Conservation (phyloP, 2,329 filamentous ascomycete species). For the Curvularia sp. region DNA sequence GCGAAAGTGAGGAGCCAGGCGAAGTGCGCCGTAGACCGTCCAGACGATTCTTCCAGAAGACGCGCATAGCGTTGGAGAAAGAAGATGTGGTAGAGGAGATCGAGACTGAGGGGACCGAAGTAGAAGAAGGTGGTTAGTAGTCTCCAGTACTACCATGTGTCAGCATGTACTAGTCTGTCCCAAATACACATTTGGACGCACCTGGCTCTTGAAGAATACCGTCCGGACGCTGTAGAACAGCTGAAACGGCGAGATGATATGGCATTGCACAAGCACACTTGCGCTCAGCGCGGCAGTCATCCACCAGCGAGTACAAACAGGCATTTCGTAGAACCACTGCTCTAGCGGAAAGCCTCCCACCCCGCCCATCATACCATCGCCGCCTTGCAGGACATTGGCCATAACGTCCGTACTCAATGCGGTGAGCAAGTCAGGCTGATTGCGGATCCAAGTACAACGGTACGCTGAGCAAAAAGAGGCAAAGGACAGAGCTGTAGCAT, state of each 20-base stretch:
- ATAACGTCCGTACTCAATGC: constrained; percentile 35
- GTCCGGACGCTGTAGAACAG: constrained; percentile 95
- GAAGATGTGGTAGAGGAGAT: constrained; percentile 97
- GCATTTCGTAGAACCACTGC: constrained; percentile 99
- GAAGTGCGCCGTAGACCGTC: constrained; percentile 89
- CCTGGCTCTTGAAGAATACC: constrained; percentile 91
- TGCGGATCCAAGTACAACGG: background rate
- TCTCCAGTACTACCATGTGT: constrained; percentile 81
- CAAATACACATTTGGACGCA: constrained; percentile 54
- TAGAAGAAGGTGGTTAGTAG: constrained; percentile 96
- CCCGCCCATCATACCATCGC: constrained; percentile 56
- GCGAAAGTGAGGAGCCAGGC: constrained; percentile 93
- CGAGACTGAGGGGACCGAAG: constrained; percentile 91
- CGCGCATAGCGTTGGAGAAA: constrained; percentile 97
- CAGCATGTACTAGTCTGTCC: constrained; percentile 4
- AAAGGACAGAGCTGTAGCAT: background rate
- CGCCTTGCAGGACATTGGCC: constrained; percentile 55
- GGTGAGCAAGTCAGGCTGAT: background rate
- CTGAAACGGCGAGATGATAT: constrained; percentile 90
- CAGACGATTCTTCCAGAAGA: constrained; percentile 93
- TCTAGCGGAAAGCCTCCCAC: constrained; percentile 80
- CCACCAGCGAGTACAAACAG: constrained; percentile 95
- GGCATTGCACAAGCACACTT: constrained; percentile 89
- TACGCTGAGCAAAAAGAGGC: background rate
- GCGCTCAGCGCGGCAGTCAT: constrained; percentile 89